Base-by-base conservation (phyloP, 371 early-diverging fungal genomes). In the Apophysomyces variabilis region DNA sequence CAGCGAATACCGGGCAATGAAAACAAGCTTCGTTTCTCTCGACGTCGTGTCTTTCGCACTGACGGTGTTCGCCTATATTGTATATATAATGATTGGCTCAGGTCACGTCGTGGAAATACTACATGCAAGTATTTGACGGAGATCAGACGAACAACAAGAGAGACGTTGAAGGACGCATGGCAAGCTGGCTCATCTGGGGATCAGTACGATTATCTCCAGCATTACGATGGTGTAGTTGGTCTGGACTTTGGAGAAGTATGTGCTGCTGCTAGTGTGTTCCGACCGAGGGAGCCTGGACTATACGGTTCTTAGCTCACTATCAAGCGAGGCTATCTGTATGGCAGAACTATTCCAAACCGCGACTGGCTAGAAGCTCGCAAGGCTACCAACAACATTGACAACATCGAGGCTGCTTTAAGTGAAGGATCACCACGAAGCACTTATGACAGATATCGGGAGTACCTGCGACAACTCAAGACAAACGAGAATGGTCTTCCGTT, bases 311-410 rank as follows among this genome's bases (percentile, higher is more conserved):
- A 60, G 39, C 60, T 3, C 37, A 39, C 39, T 5, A 60, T 60
- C 60, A 60, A 60, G 60, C 60, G 60, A 36, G 60, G 60, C 4
- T 39, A 39, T 41, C 16, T 60, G 39, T 60, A 60, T 46, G 60
- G 39, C 37, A 4, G 60, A 60, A 60, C 39, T 39, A 60, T 60
- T 18, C 60, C 60, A 43, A 60, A 38, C 41, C 41, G 44, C 39
- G 60, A 60, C 60, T 60, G 60, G 60, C 60, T 60, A 12, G 43
- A 39, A 21, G 41, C 38, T 60, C 41, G 58, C 58, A 58, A 36
- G 58, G 21, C 35, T 36, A 39, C 37, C 37, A 37, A 41, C 1
- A 26, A 26, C 26, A 26, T 26, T 26, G 26, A 26, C 1, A 1
- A 26, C 1, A 26, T 26, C 26, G 26, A 26, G 26, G 26, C 26